Evolutionary conservation across 2,329 filamentous ascomycete genomes (phyloP), one percentile per base, ranked within the genome.

Genomic region (Clarireedia sp.): DNA sequence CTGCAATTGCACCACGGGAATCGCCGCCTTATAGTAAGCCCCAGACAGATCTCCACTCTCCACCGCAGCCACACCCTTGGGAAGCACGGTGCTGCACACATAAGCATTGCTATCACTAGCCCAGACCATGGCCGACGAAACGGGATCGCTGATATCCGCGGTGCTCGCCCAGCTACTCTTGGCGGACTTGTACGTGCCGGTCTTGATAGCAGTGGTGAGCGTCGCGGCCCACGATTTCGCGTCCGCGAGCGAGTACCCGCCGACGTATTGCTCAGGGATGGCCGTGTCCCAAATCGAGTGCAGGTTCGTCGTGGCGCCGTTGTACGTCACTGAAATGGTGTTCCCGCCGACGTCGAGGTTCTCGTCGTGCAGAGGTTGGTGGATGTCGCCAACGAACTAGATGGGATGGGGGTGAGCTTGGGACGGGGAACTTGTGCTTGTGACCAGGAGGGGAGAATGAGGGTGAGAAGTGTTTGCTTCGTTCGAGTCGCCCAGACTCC

Each of bases 311-410:
- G 78, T 74, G 16, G 72, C 68, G 2, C 76, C 77, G 24, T 82
- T 74, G 70, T 83, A 89, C 8, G 72, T 73, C 2, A 89, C 86
- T 12, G 75, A 68, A 60, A 89, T 85, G 16, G 78, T 78, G 63
- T 90, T 90, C 0, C 86, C 86, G 51, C 86, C 86, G 38, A 78
- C 73, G 2, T 77, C 75, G 9, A 85, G 78, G 55, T 85, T 75
- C 69, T 86, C 83, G 55, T 80, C 80, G 67, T 87, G 83, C 57
- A 87, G 72, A 21, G 83, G 83, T 71, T 87, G 82, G 68, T 87
- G 82, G 57, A 87, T 79, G 67, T 87, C 85, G 55, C 82, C 82
- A 14, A 66, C 24, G 51, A 66, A 64, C 61, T 65, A 60, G 45
- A 51, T 19, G 41, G 24, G 48, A 33, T 10, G 26, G 16, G n/a